Conservation (phyloP, 768 basidiomycete genomes). For the Rhodotorula kratochvilovae region DNA sequence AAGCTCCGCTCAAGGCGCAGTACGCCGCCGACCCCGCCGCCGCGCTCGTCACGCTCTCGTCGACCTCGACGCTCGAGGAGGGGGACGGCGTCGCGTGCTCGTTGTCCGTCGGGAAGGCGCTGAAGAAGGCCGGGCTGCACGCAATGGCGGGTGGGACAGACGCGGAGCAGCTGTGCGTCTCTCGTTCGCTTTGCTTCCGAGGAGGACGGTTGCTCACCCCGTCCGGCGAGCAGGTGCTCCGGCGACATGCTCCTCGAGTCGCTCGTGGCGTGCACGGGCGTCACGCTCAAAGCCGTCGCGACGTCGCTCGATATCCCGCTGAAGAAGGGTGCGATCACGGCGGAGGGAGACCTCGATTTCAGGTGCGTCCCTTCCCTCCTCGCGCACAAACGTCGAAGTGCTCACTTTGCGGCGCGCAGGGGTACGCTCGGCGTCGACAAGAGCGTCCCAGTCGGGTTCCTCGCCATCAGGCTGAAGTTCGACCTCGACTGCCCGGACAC, state of each 20-base stretch:
- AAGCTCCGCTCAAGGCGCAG: conserved; percentile 9
- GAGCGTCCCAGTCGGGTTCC: conserved; percentile 6
- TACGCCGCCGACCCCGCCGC: background rate
- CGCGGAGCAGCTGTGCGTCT: conserved; percentile 1
- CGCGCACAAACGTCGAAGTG: too few species aligned
- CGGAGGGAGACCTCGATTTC: conserved; percentile 16
- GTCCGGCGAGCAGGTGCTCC: background rate
- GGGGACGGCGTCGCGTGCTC: conserved; percentile 2
- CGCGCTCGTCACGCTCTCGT: conserved; percentile 3
- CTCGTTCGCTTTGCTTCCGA: background rate
- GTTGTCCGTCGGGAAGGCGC: background rate
- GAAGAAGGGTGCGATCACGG: background rate
- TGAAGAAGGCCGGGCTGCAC: background rate
- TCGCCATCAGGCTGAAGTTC: conserved; percentile 13
- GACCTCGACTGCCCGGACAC: conserved; percentile 20
- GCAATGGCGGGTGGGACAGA: background rate
- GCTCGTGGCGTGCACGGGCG: conserved; percentile 14
- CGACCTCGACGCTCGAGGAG: conserved; percentile 6
- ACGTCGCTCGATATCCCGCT: conserved; percentile 11
- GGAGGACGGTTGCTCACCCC: background rate
- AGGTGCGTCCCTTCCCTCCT: background rate
- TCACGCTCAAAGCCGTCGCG: conserved; percentile 11
- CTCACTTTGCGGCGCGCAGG: background rate
- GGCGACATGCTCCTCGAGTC: conserved; percentile 20
- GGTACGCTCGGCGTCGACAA: conserved; percentile 20